Conservation (phyloP, 257 asterid species). For the Solanum bulbocastanum region DNA sequence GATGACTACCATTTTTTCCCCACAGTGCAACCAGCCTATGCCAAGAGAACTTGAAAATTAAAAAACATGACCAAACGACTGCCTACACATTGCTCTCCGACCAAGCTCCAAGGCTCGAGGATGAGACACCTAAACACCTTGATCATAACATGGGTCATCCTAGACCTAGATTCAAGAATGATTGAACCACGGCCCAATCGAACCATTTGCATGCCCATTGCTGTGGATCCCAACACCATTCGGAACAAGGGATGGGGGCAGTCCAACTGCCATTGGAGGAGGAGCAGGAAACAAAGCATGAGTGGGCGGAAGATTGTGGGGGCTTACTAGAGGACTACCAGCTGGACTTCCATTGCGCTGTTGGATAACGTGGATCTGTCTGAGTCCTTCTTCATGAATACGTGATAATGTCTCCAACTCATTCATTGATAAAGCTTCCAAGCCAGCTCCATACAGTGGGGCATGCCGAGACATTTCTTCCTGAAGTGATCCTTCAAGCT, state of each 20-base stretch:
- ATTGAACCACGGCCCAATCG: constrained; percentile 71
- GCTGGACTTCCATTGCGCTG: constrained; percentile 63
- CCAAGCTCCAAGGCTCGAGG: background rate
- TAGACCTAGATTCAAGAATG: constrained; percentile 29
- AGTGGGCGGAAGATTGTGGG: constrained; percentile 40
- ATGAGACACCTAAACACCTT: background rate
- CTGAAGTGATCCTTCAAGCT: constrained; percentile 69
- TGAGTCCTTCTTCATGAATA: constrained; percentile 93
- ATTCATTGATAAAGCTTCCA: constrained; percentile 78
- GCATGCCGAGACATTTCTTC: constrained; percentile 98
- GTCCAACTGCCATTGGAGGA: constrained; percentile 66
- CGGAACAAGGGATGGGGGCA: constrained; percentile 50
- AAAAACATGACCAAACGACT: background rate
- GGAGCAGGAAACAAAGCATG: constrained; percentile 58
- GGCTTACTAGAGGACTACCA: constrained; percentile 51
- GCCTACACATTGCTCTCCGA: background rate
- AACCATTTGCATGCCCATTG: constrained; percentile 70
- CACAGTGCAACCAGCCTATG: constrained; percentile 19
- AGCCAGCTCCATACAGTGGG: constrained; percentile 86
- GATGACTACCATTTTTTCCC: background rate
- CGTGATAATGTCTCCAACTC: constrained; percentile 87
- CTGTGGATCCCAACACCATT: constrained; percentile 61
- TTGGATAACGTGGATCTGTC: constrained; percentile 79
- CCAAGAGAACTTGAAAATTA: constrained; percentile 9
- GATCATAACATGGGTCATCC: constrained; percentile 1